phyloP scores from a whole-genome alignment of 371 early-diverging fungal genomes.

The Edhazardia aedis region DNA sequence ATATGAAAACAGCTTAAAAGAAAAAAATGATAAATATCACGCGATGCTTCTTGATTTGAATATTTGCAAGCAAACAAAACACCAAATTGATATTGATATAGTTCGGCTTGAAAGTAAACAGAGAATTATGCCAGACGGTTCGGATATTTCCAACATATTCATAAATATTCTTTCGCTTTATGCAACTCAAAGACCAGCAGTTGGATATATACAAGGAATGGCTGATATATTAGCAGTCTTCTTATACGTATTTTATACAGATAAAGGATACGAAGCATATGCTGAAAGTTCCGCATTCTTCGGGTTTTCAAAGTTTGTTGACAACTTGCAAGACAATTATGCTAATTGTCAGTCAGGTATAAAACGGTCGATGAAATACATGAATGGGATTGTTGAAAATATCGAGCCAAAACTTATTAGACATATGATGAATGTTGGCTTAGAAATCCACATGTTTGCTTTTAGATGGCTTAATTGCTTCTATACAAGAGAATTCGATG shows the following conservation, averaged over 20 bases:
- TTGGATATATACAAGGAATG: conserved; percentile 46
- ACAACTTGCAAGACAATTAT: conserved; percentile 20
- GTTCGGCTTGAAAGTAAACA: conserved; percentile 14
- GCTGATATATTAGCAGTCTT: conserved; percentile 40
- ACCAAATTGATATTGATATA: conserved; percentile 37
- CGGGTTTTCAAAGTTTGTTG: conserved; percentile 16
- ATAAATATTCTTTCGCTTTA: conserved; percentile 20
- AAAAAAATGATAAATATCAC: not conserved
- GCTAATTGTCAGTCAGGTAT: conserved; percentile 19
- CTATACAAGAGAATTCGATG: conserved; percentile 32
- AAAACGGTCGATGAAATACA: conserved; percentile 4
- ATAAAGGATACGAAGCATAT: not conserved
- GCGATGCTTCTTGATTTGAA: not conserved
- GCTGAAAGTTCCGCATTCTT: conserved; percentile 16
- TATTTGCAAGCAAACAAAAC: conserved; percentile 5
- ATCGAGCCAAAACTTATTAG: conserved; percentile 20
- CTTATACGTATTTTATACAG: conserved; percentile 3
- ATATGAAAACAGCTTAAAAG: not conserved
- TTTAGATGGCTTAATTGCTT: conserved; percentile 44
- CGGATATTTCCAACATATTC: conserved; percentile 25
- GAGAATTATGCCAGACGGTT: not conserved
- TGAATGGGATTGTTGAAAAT: conserved; percentile 9
- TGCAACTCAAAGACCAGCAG: conserved; percentile 20
- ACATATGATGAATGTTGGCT: conserved; percentile 10
- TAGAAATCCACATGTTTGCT: conserved; percentile 30